These are phyloP conservation scores for Ceratopteris richardii DNA, from an alignment of 75 land plant species.

Conservation along the genomic window DNA sequence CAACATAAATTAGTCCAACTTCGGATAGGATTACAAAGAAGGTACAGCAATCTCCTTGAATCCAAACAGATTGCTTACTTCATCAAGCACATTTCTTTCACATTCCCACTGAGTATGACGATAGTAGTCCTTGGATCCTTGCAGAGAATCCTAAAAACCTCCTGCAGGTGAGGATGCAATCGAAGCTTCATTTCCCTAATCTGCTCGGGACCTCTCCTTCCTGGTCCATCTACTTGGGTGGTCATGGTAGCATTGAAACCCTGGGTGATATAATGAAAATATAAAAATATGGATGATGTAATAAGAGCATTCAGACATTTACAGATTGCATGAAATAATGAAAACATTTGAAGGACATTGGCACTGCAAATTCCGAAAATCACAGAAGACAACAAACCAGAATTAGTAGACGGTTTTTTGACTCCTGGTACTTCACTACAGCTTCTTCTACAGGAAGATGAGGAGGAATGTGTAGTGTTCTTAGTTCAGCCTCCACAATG, in stretches of 20 bases:
- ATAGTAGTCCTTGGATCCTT: slow-evolving; percentile 79
- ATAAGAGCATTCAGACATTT: neutral
- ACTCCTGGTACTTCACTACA: slow-evolving; percentile 44
- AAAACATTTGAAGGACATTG: no score
- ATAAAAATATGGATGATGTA: neutral
- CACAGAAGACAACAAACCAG: slow-evolving; percentile 43
- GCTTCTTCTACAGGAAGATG: slow-evolving; percentile 47
- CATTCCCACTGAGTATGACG: slow-evolving; percentile 95
- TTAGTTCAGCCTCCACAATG: slow-evolving; percentile 79
- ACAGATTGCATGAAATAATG: neutral
- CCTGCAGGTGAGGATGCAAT: slow-evolving; percentile 69
- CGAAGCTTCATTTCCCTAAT: slow-evolving; percentile 87
- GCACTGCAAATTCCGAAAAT: no score
- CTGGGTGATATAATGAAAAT: slow-evolving; percentile 21
- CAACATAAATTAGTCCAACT: no score
- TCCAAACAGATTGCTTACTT: slow-evolving; percentile 31
- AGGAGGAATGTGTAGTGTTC: slow-evolving; percentile 72
- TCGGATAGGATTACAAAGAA: no score
- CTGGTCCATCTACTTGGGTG: slow-evolving; percentile 66
- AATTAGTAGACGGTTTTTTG: slow-evolving; percentile 82
- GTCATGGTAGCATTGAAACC: slow-evolving; percentile 95
- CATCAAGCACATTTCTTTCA: slow-evolving; percentile 67
- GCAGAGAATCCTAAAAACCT: slow-evolving; percentile 49
- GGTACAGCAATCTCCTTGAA: neutral
- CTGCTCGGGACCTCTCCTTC: slow-evolving; percentile 79